These are phyloP conservation scores for Colletotrichum paranaense DNA, from an alignment of 2,329 filamentous ascomycete genomes.

Conservation along the genomic window DNA sequence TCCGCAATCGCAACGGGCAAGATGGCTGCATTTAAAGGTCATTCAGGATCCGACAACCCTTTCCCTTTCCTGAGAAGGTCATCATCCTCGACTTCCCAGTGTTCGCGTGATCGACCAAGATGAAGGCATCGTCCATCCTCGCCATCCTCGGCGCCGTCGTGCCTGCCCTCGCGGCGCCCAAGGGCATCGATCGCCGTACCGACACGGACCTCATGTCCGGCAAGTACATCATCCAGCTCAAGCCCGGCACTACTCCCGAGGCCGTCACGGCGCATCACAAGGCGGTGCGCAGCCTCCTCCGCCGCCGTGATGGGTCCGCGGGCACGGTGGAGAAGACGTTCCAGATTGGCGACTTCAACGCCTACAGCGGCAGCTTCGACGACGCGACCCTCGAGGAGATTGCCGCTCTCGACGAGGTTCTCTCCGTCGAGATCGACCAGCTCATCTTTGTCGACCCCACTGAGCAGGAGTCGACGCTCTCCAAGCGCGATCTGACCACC, in stretches of 20 bases:
- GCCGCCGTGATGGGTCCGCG: conserved; percentile 48
- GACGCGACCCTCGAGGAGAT: conserved; percentile 52
- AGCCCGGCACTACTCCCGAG: conserved; percentile 45
- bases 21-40: not conserved
- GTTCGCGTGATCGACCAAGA: conserved; percentile 2
- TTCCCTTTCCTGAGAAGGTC: not conserved
- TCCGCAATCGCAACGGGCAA: not conserved
- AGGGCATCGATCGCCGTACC: not conserved
- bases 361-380: conserved; percentile 56
- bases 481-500: conserved; percentile 29
- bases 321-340: conserved; percentile 32
- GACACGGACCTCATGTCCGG: conserved; percentile 43
- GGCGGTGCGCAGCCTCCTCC: conserved; percentile 42
- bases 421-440: conserved; percentile 45
- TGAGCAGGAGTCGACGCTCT: not conserved
- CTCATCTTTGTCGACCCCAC: conserved; percentile 18
- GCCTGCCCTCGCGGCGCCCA: conserved; percentile 23
- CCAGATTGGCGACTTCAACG: conserved; percentile 46
- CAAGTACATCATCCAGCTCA: conserved; percentile 60
- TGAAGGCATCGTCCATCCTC: conserved; percentile 17
- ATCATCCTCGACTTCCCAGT: not conserved
- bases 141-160: conserved; percentile 13
- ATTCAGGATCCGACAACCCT: no score
- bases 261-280: conserved; percentile 44
- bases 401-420: conserved; percentile 47